Percentiles rank a stretch among this genome's conserved stretches.
Conservation (phyloP, 345 rosid genomes). For the Eucalyptus tenuipes region DNA sequence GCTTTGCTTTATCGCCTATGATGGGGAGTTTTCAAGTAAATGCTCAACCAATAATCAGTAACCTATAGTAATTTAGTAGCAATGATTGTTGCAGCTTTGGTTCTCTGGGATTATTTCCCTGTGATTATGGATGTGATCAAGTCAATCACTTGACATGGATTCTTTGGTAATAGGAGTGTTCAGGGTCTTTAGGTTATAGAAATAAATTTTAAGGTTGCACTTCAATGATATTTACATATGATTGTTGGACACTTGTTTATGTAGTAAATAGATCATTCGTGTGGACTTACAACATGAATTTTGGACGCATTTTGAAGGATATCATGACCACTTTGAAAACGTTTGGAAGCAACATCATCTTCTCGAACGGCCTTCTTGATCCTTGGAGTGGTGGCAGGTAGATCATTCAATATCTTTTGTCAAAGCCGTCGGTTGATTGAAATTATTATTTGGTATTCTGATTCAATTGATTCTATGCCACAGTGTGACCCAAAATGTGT, state of each 20-base stretch:
- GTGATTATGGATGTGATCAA: neutral
- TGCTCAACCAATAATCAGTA: neutral
- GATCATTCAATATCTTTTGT: neutral
- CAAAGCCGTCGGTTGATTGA: neutral
- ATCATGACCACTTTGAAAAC: conserved; percentile 42
- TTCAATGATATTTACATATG: neutral
- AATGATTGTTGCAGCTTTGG: neutral
- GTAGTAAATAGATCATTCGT: neutral
- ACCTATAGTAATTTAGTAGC: neutral
- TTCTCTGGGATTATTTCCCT: neutral
- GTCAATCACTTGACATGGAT: neutral
- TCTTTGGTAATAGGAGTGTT: neutral
- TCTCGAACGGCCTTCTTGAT: conserved; percentile 91
- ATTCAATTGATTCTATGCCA: neutral
- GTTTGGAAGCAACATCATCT: conserved; percentile 90
- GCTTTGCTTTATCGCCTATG: neutral
- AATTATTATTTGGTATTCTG: neutral
- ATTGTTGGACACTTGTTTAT: neutral
- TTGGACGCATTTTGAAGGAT: conserved; percentile 32
- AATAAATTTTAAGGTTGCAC: neutral
- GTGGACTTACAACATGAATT: neutral
- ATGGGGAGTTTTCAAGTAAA: neutral
- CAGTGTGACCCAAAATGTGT: conserved; percentile 77
- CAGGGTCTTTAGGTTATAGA: neutral
- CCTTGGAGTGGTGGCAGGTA: conserved; percentile 99